Evolutionary conservation across 2,329 filamentous ascomycete genomes (phyloP), one percentile per base, ranked within the genome.

Genomic region (Fulvia fulva): DNA sequence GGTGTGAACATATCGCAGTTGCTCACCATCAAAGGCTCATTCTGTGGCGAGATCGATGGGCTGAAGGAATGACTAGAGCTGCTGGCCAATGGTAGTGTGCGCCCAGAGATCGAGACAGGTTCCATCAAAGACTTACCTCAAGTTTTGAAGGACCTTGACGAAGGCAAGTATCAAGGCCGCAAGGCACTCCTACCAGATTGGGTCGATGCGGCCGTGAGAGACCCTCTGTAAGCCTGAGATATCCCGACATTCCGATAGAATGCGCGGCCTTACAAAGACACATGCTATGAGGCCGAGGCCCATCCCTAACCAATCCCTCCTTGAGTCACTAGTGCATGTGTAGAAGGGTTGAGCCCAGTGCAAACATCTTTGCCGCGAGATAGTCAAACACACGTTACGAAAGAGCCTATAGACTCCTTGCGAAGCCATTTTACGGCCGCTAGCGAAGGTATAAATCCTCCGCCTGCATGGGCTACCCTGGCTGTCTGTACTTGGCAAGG

Each of bases 1-100:
- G 28, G 53, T 2, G 12, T 59, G 4, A 28, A 60, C 16, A 53
- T 60, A 14, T 51, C 61, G 43, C 63, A 60, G 8, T 58, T 51
- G 23, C 34, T 68, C 34, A 64, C 57, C 23, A 63, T 70, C 43
- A 63, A 64, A 37, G 60, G 61, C 26, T 75, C 74, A 8, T 80
- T 79, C 44, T 76, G 75, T 3, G 77, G 77, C 0, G 76, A 75
- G 55, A 65, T 75, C 1, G 56, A 59, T 11, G 76, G 78, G 54
- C 61, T 80, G n/a, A 62, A 68, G 32, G 67, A 74, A 43, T 73
- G 75, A 1, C 59, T 75, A 45, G 60, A 73, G 6, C 59, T 77
- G 41, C 73, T 78, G 55, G 63, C 67, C 0, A 59, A 68, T 28
- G 70, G 71, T 4, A 64, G 69, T 1, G 67, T 77, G 23, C 60